phyloP scores from a whole-genome alignment of 768 basidiomycete species.

The Lactarius quietus region DNA sequence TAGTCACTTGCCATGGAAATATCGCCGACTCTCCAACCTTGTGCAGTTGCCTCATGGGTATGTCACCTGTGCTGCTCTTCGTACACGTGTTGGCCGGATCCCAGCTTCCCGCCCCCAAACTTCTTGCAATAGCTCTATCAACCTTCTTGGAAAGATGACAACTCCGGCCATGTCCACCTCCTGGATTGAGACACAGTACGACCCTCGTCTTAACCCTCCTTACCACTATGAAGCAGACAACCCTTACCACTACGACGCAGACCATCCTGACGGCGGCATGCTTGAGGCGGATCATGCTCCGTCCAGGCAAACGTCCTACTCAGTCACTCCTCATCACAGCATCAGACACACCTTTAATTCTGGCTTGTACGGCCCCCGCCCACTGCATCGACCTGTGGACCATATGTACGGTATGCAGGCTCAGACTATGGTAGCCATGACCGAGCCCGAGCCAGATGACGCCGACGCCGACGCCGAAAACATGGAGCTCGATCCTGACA shows the following conservation, averaged over 20 bases:
- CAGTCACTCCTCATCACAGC: conserved; percentile 12
- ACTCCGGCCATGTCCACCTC: conserved; percentile 9
- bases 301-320: not conserved
- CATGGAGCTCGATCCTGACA: conserved; percentile 18
- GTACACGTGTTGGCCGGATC: conserved; percentile 20
- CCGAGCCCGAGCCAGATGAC: conserved; percentile 20
- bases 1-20: not conserved
- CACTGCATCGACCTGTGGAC: conserved; percentile 10
- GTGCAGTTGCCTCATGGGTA: conserved; percentile 19
- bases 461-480: conserved; percentile 14
- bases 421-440: not conserved
- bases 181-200: conserved; percentile 14
- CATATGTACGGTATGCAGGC: conserved; percentile 13
- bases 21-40: not conserved
- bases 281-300: conserved; percentile 14
- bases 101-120: not conserved
- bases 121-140: conserved; percentile 10
- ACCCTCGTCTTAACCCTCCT: not conserved
- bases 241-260: not conserved
- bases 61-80: conserved; percentile 19
- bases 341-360: conserved; percentile 15
- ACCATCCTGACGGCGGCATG: conserved; percentile 3
- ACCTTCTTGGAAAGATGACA: not conserved
- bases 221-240: too few species aligned
- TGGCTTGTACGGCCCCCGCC: conserved; percentile 21